Evolutionary conservation across 2,329 filamentous ascomycete species (phyloP).

Genomic region (Trichoderma endophyticum): DNA sequence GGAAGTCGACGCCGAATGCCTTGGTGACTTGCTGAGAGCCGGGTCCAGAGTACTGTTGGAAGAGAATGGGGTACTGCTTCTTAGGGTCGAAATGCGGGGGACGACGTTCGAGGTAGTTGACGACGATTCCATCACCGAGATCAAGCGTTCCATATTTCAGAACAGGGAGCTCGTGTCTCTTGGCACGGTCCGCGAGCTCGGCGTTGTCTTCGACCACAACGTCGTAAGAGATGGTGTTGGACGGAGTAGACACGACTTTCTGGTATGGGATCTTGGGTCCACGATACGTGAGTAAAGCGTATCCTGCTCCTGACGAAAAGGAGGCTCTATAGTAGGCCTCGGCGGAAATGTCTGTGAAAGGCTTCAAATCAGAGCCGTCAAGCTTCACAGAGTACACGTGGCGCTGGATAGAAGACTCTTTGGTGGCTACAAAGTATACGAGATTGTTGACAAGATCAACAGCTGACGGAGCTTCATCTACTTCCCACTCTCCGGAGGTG

Average conservation of each 20-base stretch:
- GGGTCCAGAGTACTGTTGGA: slow-evolving; percentile 91
- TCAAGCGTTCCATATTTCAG: slow-evolving; percentile 79
- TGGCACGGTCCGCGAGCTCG: slow-evolving; percentile 63
- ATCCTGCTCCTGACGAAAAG: slow-evolving; percentile 80
- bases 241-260: slow-evolving; percentile 80
- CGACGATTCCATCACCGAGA: slow-evolving; percentile 69
- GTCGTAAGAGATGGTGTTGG: slow-evolving; percentile 61
- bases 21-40: slow-evolving; percentile 87
- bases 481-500: slow-evolving; percentile 89
- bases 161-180: slow-evolving; percentile 76
- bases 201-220: slow-evolving; percentile 76
- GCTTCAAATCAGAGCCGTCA: slow-evolving; percentile 68
- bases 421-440: slow-evolving; percentile 87
- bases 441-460: slow-evolving; percentile 81
- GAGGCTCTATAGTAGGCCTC: slow-evolving; percentile 79
- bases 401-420: slow-evolving; percentile 82
- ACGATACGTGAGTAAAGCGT: slow-evolving; percentile 76
- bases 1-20: slow-evolving; percentile 80
- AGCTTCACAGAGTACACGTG: slow-evolving; percentile 89
- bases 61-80: slow-evolving; percentile 89
- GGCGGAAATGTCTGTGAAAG: slow-evolving; percentile 69
- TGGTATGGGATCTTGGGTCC: slow-evolving; percentile 89
- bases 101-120: slow-evolving; percentile 75
- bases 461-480: slow-evolving; percentile 77
- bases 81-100: slow-evolving; percentile 82